These are phyloP conservation scores for Rusavskia elegans DNA, from an alignment of 495 filamentous ascomycete species.

Conservation along the genomic window DNA sequence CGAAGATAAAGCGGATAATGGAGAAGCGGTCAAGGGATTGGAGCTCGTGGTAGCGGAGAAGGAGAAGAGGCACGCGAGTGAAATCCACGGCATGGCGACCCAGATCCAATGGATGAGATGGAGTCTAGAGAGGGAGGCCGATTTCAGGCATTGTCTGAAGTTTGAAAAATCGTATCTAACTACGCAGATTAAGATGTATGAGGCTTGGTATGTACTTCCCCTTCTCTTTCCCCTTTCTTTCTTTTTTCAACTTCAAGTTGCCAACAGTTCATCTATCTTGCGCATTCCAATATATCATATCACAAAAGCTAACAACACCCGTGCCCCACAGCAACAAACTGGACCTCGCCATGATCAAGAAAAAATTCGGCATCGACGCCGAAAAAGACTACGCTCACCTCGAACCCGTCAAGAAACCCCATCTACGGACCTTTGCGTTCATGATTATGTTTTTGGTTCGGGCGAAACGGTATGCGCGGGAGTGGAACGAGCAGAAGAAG, in stretches of 20 bases:
- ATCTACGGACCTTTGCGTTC: background rate
- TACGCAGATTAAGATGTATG: conserved; percentile 67
- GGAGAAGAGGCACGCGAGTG: conserved; percentile 54
- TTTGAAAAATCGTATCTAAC: conserved; percentile 64
- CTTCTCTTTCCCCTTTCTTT: conserved; percentile 2
- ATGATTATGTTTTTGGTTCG: background rate
- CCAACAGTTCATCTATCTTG: too few species aligned
- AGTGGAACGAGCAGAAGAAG: background rate
- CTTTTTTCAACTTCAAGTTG: too few species aligned
- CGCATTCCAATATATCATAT: too few species aligned
- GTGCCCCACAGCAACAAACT: background rate
- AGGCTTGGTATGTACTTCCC: conserved; percentile 60
- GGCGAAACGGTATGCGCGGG: background rate
- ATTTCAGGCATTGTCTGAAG: conserved; percentile 57
- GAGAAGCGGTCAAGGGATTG: conserved; percentile 18
- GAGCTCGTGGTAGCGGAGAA: conserved; percentile 22
- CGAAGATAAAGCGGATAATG: conserved; percentile 2
- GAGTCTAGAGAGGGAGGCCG: conserved; percentile 59
- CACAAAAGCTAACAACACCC: background rate
- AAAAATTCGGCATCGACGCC: background rate
- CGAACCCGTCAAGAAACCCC: background rate
- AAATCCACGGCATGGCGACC: conserved; percentile 68
- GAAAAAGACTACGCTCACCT: background rate
- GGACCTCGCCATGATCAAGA: background rate
- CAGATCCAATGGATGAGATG: conserved; percentile 84